Conservation (phyloP, 2,329 filamentous ascomycete genomes). For the Achaetomium macrosporum region DNA sequence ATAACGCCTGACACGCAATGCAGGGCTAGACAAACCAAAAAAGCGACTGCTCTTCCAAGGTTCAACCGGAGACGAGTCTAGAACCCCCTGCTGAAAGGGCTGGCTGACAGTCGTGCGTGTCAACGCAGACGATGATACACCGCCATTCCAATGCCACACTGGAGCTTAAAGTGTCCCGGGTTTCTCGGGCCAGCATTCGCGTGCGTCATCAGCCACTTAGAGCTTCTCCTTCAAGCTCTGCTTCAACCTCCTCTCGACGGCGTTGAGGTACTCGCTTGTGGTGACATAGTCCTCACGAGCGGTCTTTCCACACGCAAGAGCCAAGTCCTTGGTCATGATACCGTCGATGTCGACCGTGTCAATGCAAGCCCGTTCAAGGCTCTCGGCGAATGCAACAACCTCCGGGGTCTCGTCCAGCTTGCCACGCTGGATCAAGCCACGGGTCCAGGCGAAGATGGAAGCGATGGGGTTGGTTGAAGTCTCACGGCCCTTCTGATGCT, state of each 20-base stretch:
- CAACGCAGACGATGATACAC: too few species aligned
- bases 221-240: constrained; percentile 70
- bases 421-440: constrained; percentile 87
- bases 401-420: constrained; percentile 91
- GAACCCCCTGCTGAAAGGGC: too few species aligned
- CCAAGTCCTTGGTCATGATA: constrained; percentile 99
- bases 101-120: too few species aligned
- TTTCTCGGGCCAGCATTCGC: too few species aligned
- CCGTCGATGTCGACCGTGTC: constrained; percentile 91
- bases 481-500: constrained; percentile 96
- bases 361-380: constrained; percentile 85
- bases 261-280: constrained; percentile 83
- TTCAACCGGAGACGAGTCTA: too few species aligned
- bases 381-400: constrained; percentile 83
- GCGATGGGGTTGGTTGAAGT: constrained; percentile 98
- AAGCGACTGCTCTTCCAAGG: too few species aligned
- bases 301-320: constrained; percentile 88
- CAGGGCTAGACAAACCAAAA: too few species aligned
- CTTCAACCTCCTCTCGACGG: constrained; percentile 88
- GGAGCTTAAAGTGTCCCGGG: too few species aligned
- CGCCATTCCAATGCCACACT: too few species aligned
- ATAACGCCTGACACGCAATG: too few species aligned
- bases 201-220: constrained; percentile 34
- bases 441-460: constrained; percentile 98
- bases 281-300: constrained; percentile 82